phyloP scores from a whole-genome alignment of 352 stramenopile genomes.

The Phytophthora syringae region DNA sequence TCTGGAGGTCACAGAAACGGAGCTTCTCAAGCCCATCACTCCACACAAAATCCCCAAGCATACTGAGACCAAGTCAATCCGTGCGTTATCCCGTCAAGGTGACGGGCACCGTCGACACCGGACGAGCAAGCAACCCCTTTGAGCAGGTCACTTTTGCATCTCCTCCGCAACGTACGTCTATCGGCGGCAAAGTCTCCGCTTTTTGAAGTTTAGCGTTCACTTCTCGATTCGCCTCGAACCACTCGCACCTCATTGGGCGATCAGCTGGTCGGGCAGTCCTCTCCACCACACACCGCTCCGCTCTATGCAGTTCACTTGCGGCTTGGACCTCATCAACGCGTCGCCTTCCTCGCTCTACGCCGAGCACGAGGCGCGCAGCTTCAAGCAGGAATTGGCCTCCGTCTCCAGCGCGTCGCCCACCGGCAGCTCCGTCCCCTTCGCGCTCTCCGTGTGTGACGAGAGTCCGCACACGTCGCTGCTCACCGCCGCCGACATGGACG shows the following conservation, averaged over 20 bases:
- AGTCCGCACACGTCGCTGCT: slow-evolving; percentile 9
- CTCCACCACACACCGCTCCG: not conserved
- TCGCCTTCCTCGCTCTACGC: slow-evolving; percentile 27
- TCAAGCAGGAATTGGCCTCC: slow-evolving; percentile 37
- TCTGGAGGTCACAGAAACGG: not conserved
- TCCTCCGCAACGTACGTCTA: slow-evolving; percentile 20
- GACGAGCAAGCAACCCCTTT: slow-evolving; percentile 30
- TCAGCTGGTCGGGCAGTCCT: not conserved
- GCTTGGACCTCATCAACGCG: slow-evolving; percentile 26
- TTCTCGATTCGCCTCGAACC: slow-evolving; percentile 24
- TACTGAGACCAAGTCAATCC: slow-evolving; percentile 6
- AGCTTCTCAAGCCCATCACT: not conserved
- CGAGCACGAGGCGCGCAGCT: slow-evolving; percentile 30
- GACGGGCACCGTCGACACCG: slow-evolving; percentile 21
- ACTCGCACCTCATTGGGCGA: too few relatives aligned
- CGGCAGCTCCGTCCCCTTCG: slow-evolving; percentile 18
- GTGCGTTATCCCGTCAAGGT: not conserved
- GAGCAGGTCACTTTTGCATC: slow-evolving; percentile 7
- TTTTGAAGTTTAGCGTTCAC: slow-evolving; percentile 14
- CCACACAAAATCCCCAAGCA: slow-evolving; percentile 12
- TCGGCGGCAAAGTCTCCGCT: slow-evolving; percentile 18
- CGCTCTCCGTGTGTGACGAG: slow-evolving; percentile 16
- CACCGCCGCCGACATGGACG: slow-evolving; percentile 41
- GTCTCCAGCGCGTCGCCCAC: slow-evolving; percentile 28
- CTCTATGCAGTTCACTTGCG: slow-evolving; percentile 29